Percentiles rank a stretch among this genome's conserved stretches.
These are phyloP conservation scores for Trichoderma citrinoviride DNA, from an alignment of 2,329 filamentous ascomycete species.

Conservation along the genomic window DNA sequence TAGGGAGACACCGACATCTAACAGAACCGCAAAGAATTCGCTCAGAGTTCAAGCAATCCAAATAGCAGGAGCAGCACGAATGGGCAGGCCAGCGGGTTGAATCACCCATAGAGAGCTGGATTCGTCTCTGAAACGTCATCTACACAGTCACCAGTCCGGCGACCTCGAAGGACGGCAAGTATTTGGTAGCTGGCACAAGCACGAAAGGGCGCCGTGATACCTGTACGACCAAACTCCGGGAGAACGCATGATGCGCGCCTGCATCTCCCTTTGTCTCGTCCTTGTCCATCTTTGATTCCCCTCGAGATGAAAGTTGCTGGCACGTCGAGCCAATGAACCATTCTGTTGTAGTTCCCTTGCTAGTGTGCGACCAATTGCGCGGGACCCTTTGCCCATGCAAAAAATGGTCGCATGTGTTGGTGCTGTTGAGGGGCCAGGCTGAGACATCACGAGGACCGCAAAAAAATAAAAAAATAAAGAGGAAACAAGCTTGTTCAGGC, in stretches of 20 bases:
- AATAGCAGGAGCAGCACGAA: background rate
- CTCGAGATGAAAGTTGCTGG: background rate
- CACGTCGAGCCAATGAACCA: background rate
- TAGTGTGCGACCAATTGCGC: slow-evolving; percentile 7
- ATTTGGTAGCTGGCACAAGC: background rate
- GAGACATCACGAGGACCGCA: slow-evolving; percentile 16
- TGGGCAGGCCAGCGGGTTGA: background rate
- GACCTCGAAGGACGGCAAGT: background rate
- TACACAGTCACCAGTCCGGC: background rate
- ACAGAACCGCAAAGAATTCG: background rate
- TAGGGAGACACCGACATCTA: background rate
- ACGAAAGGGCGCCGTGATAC: too few relatives aligned
- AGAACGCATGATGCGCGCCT: slow-evolving; percentile 14
- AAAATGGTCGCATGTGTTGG: background rate
- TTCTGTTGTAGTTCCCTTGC: background rate
- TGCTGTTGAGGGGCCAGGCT: slow-evolving; percentile 2
- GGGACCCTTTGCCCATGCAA: background rate
- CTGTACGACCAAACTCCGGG: background rate
- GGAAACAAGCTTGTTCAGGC: background rate
- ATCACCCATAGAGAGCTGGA: background rate
- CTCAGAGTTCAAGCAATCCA: background rate
- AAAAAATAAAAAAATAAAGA: slow-evolving; percentile 18
- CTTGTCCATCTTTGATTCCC: background rate
- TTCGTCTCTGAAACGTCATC: background rate
- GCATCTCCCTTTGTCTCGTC: slow-evolving; percentile 8